phyloP scores from a whole-genome alignment of 345 rosid genomes.

The Eucalyptus caleyi region DNA sequence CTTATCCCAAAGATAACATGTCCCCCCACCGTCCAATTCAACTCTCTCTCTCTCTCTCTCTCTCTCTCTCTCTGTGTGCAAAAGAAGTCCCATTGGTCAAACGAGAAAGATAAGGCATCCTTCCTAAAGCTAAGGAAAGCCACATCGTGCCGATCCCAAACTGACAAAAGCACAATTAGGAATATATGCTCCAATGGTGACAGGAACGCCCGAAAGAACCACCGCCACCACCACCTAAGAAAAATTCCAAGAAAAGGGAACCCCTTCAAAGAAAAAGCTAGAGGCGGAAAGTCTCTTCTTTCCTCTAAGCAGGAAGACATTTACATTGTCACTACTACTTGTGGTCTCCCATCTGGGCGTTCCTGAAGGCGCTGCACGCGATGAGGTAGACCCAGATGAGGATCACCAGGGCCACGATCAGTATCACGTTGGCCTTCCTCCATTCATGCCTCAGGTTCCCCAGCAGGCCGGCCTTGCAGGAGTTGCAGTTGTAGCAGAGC shows the following conservation, averaged over 20 bases:
- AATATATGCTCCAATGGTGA: background rate
- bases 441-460: conserved; percentile 79
- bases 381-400: conserved; percentile 76
- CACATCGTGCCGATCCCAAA: background rate
- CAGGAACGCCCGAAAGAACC: background rate
- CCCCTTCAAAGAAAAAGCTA: background rate
- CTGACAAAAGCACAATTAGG: background rate
- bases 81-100: background rate
- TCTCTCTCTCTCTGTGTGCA: background rate
- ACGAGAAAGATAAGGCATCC: background rate
- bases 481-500: conserved; percentile 75
- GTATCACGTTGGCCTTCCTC: conserved; percentile 73
- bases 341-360: conserved; percentile 75
- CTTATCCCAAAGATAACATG: background rate
- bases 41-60: background rate
- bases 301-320: background rate
- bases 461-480: conserved; percentile 82
- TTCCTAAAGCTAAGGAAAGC: background rate
- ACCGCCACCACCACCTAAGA: background rate
- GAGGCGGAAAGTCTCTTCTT: background rate
- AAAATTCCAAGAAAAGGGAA: background rate
- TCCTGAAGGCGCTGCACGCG: conserved; percentile 81
- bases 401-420: conserved; percentile 58
- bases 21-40: background rate
- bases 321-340: conserved; percentile 1